phyloP scores from a whole-genome alignment of 352 stramenopile species.

The Phytophthora palmivora region DNA sequence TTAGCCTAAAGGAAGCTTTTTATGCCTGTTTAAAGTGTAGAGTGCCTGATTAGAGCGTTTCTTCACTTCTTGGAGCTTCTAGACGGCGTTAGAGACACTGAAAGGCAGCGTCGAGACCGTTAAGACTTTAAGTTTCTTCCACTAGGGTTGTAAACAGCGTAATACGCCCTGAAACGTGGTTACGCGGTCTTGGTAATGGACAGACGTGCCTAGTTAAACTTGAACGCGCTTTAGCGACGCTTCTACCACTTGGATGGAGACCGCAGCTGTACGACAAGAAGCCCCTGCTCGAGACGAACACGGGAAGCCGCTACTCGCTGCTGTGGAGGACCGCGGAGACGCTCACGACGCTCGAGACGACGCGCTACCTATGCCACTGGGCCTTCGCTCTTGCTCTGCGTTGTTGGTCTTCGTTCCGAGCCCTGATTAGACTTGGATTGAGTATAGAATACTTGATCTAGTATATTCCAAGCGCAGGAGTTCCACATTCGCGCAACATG shows the following conservation, averaged over 20 bases:
- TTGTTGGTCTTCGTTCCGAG: slow-evolving; percentile 38
- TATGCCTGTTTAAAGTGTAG: slow-evolving; percentile 1
- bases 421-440: slow-evolving; percentile 36
- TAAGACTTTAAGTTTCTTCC: background rate
- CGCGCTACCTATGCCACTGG: slow-evolving; percentile 35
- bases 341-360: slow-evolving; percentile 40
- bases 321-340: slow-evolving; percentile 19
- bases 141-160: background rate
- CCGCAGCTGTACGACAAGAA: slow-evolving; percentile 19
- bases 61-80: slow-evolving; percentile 19
- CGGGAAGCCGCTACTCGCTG: slow-evolving; percentile 15
- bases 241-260: slow-evolving; percentile 26
- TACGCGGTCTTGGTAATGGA: background rate
- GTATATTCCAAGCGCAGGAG: background rate
- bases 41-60: slow-evolving; percentile 6
- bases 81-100: background rate
- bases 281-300: slow-evolving; percentile 16
- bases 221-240: slow-evolving; percentile 19
- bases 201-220: background rate
- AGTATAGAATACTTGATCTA: slow-evolving; percentile 17
- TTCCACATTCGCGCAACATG: background rate
- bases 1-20: slow-evolving; percentile 2
- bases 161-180: slow-evolving; percentile 7
- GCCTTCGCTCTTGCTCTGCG: slow-evolving; percentile 40
- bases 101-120: background rate